Conservation (phyloP, 345 rosid genomes). For the Sisymbrium irio region DNA sequence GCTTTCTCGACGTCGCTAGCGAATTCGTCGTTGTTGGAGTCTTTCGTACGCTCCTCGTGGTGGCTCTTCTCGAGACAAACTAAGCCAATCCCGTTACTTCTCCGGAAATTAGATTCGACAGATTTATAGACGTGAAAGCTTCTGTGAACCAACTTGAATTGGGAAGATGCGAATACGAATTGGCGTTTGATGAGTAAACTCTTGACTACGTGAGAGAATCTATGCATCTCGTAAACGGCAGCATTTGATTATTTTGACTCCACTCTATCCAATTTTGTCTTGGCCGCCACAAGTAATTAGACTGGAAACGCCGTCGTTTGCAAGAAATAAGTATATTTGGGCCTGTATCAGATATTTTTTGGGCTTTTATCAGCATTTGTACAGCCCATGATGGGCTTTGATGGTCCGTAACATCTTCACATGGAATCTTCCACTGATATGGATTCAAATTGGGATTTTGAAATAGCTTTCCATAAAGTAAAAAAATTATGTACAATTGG, state of each 20-base stretch:
- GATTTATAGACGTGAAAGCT: conserved; percentile 13
- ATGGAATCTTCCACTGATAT: not conserved
- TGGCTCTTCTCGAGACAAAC: conserved; percentile 41
- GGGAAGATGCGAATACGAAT: not conserved
- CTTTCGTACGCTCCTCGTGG: conserved; percentile 15
- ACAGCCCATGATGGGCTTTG: not conserved
- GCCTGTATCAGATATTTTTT: not conserved
- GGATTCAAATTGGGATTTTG: too few relatives aligned
- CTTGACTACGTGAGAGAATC: conserved; percentile 9
- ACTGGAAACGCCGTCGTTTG: not conserved
- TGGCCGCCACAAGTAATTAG: not conserved
- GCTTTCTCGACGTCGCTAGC: conserved; percentile 72
- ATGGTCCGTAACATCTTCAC: not conserved
- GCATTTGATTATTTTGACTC: not conserved
- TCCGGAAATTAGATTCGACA: conserved; percentile 9
- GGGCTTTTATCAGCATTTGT: not conserved
- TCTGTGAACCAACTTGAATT: not conserved
- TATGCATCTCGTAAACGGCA: conserved; percentile 25
- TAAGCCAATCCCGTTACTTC: conserved; percentile 42
- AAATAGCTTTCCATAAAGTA: too few relatives aligned
- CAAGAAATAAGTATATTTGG: not conserved
- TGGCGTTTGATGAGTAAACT: conserved; percentile 13
- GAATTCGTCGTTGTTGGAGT: conserved; percentile 49
- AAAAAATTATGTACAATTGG: too few relatives aligned
- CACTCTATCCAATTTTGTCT: not conserved